Percentiles rank a stretch among this genome's conserved stretches.
Conservation (phyloP, 192 early-diverging fungal species). For the Umbelopsis sp. region DNA sequence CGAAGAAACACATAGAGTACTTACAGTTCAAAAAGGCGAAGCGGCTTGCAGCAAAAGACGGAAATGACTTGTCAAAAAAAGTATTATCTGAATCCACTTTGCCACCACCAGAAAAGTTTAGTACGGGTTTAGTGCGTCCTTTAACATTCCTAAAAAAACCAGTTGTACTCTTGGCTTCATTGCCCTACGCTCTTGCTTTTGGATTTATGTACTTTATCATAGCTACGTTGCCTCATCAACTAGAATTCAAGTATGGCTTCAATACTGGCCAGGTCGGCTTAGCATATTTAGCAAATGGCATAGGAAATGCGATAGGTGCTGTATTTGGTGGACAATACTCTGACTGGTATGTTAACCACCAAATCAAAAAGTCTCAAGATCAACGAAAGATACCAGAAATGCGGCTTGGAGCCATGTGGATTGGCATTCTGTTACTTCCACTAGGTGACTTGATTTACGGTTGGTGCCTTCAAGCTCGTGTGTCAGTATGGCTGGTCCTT, state of each 20-base stretch:
- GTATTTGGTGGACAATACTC: conserved; percentile 30
- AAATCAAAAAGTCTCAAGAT: background rate
- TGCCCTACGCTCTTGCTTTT: conserved; percentile 31
- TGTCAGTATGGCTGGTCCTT: conserved; percentile 23
- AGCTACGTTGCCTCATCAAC: conserved; percentile 29
- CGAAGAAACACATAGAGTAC: conserved; percentile 1
- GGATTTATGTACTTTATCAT: conserved; percentile 46
- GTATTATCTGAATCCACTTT: background rate
- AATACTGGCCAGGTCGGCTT: conserved; percentile 30
- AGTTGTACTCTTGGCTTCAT: conserved; percentile 20
- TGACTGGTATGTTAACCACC: conserved; percentile 13
- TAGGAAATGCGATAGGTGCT: conserved; percentile 37
- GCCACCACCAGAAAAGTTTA: background rate
- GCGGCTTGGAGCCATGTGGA: conserved; percentile 34
- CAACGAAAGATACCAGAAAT: conserved; percentile 22
- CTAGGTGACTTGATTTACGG: conserved; percentile 38
- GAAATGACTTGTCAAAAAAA: background rate
- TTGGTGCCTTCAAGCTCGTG: conserved; percentile 28
- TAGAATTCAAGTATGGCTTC: conserved; percentile 24
- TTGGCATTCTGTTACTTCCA: conserved; percentile 31
- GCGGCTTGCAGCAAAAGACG: background rate
- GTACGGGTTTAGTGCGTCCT: conserved; percentile 24
- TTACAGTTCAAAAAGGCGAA: background rate
- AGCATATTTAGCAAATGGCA: conserved; percentile 36
- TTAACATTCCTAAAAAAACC: conserved; percentile 28